Evolutionary conservation across 306 rosid species (phyloP).

Genomic region (barrel medic (Medicago truncatula)): DNA sequence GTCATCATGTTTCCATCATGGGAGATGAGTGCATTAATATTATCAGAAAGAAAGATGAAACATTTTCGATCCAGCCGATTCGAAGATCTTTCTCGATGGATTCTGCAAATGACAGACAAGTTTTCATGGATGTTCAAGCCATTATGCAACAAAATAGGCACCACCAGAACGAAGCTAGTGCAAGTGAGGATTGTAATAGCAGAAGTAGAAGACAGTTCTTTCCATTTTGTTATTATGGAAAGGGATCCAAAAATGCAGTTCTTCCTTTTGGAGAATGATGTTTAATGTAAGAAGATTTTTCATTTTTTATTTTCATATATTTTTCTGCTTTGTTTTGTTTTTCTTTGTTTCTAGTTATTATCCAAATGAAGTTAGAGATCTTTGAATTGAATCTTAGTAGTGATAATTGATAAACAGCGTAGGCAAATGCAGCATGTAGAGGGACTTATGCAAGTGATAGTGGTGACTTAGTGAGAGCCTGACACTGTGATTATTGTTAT

Average conservation of each 20-base stretch:
- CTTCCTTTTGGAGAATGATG: constrained; percentile 61
- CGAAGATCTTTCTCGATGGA: constrained; percentile 86
- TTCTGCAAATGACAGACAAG: constrained; percentile 66
- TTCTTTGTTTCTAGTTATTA: constrained; percentile 27
- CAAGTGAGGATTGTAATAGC: constrained; percentile 55
- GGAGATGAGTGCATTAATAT: constrained; percentile 78
- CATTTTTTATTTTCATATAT: not conserved
- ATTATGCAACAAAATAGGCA: constrained; percentile 44
- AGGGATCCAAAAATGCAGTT: constrained; percentile 63
- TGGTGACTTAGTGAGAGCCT: constrained; percentile 10
- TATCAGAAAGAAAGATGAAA: constrained; percentile 61
- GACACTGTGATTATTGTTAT: constrained; percentile 33
- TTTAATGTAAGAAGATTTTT: constrained; percentile 40
- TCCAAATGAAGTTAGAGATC: constrained; percentile 37
- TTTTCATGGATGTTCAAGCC: constrained; percentile 57
- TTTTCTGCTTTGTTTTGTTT: constrained; percentile 14
- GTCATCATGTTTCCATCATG: constrained; percentile 66
- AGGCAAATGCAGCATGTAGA: constrained; percentile 29
- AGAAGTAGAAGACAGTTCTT: constrained; percentile 66
- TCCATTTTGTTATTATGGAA: constrained; percentile 61
- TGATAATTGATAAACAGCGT: constrained; percentile 26
- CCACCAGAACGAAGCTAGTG: constrained; percentile 48
- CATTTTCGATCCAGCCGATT: constrained; percentile 60
- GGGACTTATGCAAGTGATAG: constrained; percentile 41
- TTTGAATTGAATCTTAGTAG: not conserved